Conservation (phyloP, 2,329 filamentous ascomycete genomes). For the Akanthomyces lecanii region DNA sequence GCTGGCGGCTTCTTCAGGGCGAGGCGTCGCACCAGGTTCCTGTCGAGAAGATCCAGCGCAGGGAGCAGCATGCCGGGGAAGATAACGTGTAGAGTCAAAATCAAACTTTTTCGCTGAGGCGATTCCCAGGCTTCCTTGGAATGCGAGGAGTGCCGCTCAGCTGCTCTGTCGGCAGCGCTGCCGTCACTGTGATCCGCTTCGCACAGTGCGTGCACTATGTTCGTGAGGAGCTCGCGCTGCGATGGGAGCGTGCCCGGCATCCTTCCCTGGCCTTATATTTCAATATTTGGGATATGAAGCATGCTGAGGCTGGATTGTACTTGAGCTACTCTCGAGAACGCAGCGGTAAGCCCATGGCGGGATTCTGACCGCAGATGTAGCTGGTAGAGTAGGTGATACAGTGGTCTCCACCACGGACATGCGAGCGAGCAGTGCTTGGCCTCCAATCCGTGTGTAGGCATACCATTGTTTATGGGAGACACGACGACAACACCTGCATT, state of each 20-base stretch:
- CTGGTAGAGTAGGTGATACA: neutral
- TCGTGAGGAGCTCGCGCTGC: slow-evolving; percentile 44
- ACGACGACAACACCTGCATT: neutral
- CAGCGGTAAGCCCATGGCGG: neutral
- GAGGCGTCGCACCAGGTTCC: slow-evolving; percentile 62
- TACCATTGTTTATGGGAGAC: neutral
- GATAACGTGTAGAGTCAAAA: slow-evolving; percentile 80
- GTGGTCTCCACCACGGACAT: slow-evolving; percentile 1
- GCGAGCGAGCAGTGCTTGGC: neutral
- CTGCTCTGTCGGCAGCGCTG: neutral
- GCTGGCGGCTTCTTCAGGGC: slow-evolving; percentile 8
- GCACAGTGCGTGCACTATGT: slow-evolving; percentile 43
- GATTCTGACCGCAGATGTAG: neutral
- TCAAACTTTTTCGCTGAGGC: slow-evolving; percentile 45
- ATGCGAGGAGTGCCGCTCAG: neutral
- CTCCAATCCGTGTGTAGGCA: neutral
- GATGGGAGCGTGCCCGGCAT: slow-evolving; percentile 26
- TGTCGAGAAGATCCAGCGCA: slow-evolving; percentile 82
- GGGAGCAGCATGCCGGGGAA: slow-evolving; percentile 79
- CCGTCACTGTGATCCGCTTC: slow-evolving; percentile 13
- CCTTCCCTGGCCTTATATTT: neutral
- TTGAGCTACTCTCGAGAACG: neutral
- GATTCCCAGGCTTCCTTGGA: slow-evolving; percentile 16
- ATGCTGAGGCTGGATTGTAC: neutral
- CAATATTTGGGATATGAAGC: neutral